Evolutionary conservation across 2,329 filamentous ascomycete genomes (phyloP).

Genomic region (Bipolaris cookei): DNA sequence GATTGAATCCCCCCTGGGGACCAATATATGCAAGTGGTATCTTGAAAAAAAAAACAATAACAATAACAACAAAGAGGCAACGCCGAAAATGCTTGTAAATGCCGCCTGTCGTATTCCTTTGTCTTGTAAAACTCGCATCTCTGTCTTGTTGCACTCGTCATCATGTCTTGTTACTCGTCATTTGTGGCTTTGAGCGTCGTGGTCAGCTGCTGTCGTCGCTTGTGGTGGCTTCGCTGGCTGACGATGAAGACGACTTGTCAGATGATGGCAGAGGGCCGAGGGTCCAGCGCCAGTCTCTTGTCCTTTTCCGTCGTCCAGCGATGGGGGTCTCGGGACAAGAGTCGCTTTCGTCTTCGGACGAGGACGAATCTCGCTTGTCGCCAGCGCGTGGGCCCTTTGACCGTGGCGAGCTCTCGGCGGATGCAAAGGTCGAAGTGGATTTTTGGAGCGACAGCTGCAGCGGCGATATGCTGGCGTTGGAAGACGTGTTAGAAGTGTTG

Average conservation of each 20-base stretch:
- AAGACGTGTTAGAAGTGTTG: constrained; percentile 18
- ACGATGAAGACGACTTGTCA: constrained; percentile 28
- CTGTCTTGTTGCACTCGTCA: not conserved
- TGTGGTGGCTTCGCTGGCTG: constrained; percentile 29
- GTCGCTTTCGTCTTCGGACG: constrained; percentile 56
- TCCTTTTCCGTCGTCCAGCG: constrained; percentile 60
- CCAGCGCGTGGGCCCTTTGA: constrained; percentile 39
- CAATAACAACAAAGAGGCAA: constrained; percentile 1
- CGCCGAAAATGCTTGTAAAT: constrained; percentile 17
- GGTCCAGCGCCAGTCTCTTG: constrained; percentile 65
- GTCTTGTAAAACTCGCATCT: constrained; percentile 5
- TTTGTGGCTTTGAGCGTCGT: not conserved
- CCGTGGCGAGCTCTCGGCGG: constrained; percentile 35
- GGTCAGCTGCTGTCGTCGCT: constrained; percentile 41
- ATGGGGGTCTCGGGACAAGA: constrained; percentile 61
- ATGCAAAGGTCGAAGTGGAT: constrained; percentile 22
- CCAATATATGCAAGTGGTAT: constrained; percentile 19
- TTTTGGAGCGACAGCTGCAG: constrained; percentile 16
- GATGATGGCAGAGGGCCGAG: constrained; percentile 53
- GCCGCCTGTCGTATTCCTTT: not conserved
- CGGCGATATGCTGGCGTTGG: constrained; percentile 23
- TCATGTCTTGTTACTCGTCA: not conserved
- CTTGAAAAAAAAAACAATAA: constrained; percentile 2
- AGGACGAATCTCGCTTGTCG: constrained; percentile 54
- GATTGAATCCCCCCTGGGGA: constrained; percentile 2